Conservation (phyloP, 768 basidiomycete species). For the Mycena kentingensis region DNA sequence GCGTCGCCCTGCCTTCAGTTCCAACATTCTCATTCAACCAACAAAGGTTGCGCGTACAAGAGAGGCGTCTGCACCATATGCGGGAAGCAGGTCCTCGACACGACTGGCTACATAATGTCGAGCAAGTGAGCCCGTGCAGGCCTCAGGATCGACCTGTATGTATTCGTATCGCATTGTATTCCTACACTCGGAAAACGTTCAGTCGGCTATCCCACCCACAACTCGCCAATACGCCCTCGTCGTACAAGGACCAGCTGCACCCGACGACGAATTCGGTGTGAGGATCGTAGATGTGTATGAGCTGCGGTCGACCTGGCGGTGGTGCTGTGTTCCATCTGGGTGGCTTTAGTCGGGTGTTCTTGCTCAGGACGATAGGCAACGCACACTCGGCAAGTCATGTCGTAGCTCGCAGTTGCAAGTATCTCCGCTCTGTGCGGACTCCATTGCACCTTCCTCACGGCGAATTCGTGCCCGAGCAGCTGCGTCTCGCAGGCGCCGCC, state of each 20-base stretch:
- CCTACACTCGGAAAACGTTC: conserved; percentile 65
- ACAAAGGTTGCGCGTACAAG: conserved; percentile 81
- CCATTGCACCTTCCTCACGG: conserved; percentile 88
- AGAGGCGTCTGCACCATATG: conserved; percentile 87
- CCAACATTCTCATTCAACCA: conserved; percentile 6
- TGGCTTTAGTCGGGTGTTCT: background rate
- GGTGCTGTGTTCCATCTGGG: conserved; percentile 76
- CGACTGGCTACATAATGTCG: conserved; percentile 82
- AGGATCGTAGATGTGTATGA: conserved; percentile 74
- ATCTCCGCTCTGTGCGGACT: conserved; percentile 75
- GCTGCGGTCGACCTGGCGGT: conserved; percentile 46
- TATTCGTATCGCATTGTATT: conserved; percentile 19
- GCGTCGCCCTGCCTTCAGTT: conserved; percentile 27
- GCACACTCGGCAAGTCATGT: conserved; percentile 94
- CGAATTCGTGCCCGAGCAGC: conserved; percentile 85
- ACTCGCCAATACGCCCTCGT: conserved; percentile 83
- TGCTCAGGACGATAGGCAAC: conserved; percentile 31
- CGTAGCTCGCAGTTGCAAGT: conserved; percentile 75
- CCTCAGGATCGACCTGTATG: conserved; percentile 12
- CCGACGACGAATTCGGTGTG: conserved; percentile 97
- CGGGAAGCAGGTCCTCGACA: conserved; percentile 84
- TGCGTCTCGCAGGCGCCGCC: conserved; percentile 74
- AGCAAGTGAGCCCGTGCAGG: conserved; percentile 54
- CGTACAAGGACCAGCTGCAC: conserved; percentile 89
- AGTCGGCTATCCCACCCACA: conserved; percentile 92